Base-by-base conservation (phyloP, 148 eudicot species). In the Agrostemma githago region DNA sequence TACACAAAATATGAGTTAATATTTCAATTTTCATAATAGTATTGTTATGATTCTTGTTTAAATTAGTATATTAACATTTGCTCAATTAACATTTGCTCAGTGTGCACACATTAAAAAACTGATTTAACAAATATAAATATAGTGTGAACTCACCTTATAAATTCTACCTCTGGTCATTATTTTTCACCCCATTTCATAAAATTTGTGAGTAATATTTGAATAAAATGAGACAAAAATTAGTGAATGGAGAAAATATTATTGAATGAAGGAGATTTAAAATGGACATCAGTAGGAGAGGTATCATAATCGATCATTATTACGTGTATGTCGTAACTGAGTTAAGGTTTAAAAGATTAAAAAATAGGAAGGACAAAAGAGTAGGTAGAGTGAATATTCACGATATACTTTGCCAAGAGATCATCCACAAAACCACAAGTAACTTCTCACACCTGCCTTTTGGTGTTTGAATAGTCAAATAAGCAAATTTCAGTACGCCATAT, bases 361-460 rank as follows among this genome's bases (percentile, higher is more conserved):
- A 69, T 48, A 61, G 12, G 72, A 4, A 62, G 11, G 41, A 76
- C 58, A 38, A 19, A 19, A 68, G 70, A 46, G 66, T 73, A 68
- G 70, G 75, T 70, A 40, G 74, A 21, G 40, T 40, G 68, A 62
- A 26, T 26, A 26, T 26, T 74, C 42, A 69, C 58, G 72, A 60
- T 43, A 66, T 74, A 58, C 60, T n/a, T n/a, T 76, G 83, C 76
- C 66, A 76, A 80, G 40, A 58, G 73, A 66, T 48, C 38, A 64
- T 66, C 72, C 46, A 72, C 34, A 26, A 26, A 26, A 26, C 34
- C 34, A 26, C 66, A 72, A 17, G 68, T 14, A 58, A 5, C 8
- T 43, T 7, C 46, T 43, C 46, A 26, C 34, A 26, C 34, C 34
- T 26, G 34, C 51, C 71, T 79, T 38, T 63, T 74, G 70, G 64